Evolutionary conservation across 2,329 filamentous ascomycete genomes (phyloP).

Genomic region (Fusarium poae): DNA sequence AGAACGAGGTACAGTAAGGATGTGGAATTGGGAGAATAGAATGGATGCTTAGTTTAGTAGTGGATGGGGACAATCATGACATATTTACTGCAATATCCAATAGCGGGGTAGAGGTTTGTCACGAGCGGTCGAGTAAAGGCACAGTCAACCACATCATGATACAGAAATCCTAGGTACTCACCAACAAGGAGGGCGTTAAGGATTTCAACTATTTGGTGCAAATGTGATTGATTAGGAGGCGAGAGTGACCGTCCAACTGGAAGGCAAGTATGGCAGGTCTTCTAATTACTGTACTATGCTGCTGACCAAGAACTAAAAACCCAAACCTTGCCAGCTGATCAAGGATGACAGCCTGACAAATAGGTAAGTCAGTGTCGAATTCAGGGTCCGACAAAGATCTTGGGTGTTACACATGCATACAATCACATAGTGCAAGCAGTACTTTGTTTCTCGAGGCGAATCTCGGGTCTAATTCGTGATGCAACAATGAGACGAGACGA

Average conservation of each 20-base stretch:
- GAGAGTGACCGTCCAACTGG: neutral
- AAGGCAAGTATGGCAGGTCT: neutral
- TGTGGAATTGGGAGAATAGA: neutral
- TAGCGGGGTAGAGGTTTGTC: slow-evolving; percentile 37
- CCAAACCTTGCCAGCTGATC: slow-evolving; percentile 35
- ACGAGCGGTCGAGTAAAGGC: slow-evolving; percentile 21
- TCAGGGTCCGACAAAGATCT: slow-evolving; percentile 25
- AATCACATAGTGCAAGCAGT: neutral
- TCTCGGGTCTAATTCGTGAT: slow-evolving; percentile 6
- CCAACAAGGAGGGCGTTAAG: neutral
- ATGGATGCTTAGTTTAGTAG: neutral
- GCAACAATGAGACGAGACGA: slow-evolving; percentile 6
- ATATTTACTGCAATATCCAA: slow-evolving; percentile 13
- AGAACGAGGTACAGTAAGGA: neutral
- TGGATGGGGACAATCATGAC: slow-evolving; percentile 18
- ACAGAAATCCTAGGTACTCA: neutral
- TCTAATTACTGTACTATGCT: slow-evolving; percentile 6
- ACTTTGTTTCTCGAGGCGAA: slow-evolving; percentile 9
- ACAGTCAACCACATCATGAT: slow-evolving; percentile 10
- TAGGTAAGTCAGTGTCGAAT: slow-evolving; percentile 17
- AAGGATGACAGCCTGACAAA: slow-evolving; percentile 34
- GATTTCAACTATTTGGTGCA: neutral
- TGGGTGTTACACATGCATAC: neutral
- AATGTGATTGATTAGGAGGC: slow-evolving; percentile 8
- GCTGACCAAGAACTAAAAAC: slow-evolving; percentile 31